Evolutionary conservation across 2,329 filamentous ascomycete genomes (phyloP).

Genomic region (Alternaria conjuncta): DNA sequence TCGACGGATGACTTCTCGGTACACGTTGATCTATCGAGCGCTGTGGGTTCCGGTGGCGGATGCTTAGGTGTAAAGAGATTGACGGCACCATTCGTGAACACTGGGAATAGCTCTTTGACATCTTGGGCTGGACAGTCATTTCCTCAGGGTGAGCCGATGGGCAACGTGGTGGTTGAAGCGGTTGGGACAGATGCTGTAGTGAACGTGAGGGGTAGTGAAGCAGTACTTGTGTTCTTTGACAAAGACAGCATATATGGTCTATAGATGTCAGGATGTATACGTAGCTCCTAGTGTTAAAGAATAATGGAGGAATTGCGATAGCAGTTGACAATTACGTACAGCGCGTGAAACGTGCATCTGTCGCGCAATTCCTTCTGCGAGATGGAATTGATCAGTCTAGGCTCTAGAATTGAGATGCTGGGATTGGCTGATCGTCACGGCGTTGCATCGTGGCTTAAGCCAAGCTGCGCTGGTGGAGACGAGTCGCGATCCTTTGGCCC

Average conservation of each 20-base stretch:
- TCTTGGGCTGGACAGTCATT: slow-evolving; percentile 15
- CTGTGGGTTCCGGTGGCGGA: background rate
- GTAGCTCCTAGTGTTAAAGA: background rate
- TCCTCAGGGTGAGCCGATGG: slow-evolving; percentile 7
- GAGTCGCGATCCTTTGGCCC: background rate
- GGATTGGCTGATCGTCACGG: background rate
- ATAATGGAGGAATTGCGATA: background rate
- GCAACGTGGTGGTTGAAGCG: slow-evolving; percentile 4
- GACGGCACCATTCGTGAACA: slow-evolving; percentile 9
- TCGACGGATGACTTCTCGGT: slow-evolving; percentile 2
- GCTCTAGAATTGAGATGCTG: background rate
- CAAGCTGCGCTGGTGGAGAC: background rate
- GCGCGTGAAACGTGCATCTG: background rate
- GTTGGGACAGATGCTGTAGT: background rate
- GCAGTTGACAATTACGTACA: background rate
- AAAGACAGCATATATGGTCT: slow-evolving; percentile 6
- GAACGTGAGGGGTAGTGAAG: slow-evolving; percentile 11
- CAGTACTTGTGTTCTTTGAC: slow-evolving; percentile 10
- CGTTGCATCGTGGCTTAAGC: background rate
- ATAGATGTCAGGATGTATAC: background rate
- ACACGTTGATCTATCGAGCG: background rate
- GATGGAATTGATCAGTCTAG: background rate
- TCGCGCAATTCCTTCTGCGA: background rate
- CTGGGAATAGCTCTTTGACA: background rate
- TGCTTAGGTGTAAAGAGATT: background rate